Conservation (phyloP, 192 early-diverging fungal genomes). For the Thamnidium elegans region DNA sequence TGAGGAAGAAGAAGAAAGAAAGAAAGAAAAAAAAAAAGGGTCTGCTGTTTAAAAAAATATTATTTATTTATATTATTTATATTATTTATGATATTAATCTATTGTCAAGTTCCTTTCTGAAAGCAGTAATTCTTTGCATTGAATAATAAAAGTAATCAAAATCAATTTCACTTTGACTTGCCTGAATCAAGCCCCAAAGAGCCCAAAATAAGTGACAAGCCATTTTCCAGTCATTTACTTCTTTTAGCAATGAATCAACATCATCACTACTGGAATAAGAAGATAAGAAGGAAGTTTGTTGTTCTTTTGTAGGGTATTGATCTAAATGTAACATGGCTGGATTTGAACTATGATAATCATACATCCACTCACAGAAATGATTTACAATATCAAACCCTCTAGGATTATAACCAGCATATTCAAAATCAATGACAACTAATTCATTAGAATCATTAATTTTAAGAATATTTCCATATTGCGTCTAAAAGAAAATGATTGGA, state of each 20-base stretch:
- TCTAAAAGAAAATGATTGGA: slow-evolving; percentile 34
- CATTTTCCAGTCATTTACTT: slow-evolving; percentile 42
- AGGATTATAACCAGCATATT: slow-evolving; percentile 79
- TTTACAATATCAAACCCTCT: slow-evolving; percentile 80
- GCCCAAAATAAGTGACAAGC: slow-evolving; percentile 73
- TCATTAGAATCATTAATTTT: slow-evolving; percentile 50
- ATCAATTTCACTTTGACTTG: slow-evolving; percentile 69
- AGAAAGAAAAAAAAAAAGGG: background rate
- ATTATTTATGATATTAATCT: background rate
- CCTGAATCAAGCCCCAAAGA: slow-evolving; percentile 78
- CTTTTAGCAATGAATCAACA: slow-evolving; percentile 3
- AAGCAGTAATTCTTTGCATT: slow-evolving; percentile 49
- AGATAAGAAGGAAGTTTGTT: slow-evolving; percentile 60
- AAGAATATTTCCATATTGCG: slow-evolving; percentile 90
- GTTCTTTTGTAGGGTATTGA: slow-evolving; percentile 53
- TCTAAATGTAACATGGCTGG: slow-evolving; percentile 42
- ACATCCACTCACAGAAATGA: slow-evolving; percentile 84
- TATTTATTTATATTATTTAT: background rate
- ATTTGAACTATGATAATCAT: slow-evolving; percentile 65
- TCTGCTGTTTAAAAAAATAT: background rate
- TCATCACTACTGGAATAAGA: slow-evolving; percentile 51
- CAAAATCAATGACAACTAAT: slow-evolving; percentile 77
- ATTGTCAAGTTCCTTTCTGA: slow-evolving; percentile 30
- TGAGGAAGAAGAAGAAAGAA: background rate
- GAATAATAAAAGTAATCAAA: slow-evolving; percentile 76